Base-by-base conservation (phyloP, 2,329 filamentous ascomycete genomes). In the Penicillium hordei region DNA sequence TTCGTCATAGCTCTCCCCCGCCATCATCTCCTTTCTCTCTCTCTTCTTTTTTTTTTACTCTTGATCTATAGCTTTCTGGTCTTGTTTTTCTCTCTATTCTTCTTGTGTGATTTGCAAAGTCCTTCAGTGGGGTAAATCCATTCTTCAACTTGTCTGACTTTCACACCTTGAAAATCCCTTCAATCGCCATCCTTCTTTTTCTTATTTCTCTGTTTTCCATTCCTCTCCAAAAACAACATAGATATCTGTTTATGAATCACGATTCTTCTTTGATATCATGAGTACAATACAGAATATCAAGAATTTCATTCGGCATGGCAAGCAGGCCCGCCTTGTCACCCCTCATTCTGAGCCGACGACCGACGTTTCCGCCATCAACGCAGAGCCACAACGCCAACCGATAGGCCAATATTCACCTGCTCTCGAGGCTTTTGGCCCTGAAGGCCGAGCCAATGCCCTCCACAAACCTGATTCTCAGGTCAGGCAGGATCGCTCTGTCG, bases 261-360 rank as follows among this genome's bases (percentile, higher is more conserved):
- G 50, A 56, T 60, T 65, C 5, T 21, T 53, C 13, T 48, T 31
- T 21, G 29, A 19, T 29, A 70, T 44, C 71, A 87, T 87, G 85
- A 86, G 83, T 69, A 85, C 85, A 46, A 96, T 97, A 80, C 93
- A 97, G 81, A 94, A 94, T 74, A 86, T 97, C 70, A 97, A 97
- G 80, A 97, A 97, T 78, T 95, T 97, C 78, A 94, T 97, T 78
- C 90, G 93, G 66, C 93, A 97, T 82, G 93, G 93, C 78, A 97
- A 97, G 82, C 92, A 96, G 82, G 93, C 92, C 68, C 89, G 91
- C 65, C 82, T 81, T 63, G 83, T 84, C 65, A 82, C 86, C 56
- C 80, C 81, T 58, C 83, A 83, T 68, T 84, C 81, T 59, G 84
- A 86, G 72, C 82, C 83, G 65, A 88, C 82, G 65, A 86, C 84